Conservation (phyloP, 1,284 basidiomycete species). For the Tilletia indica region DNA sequence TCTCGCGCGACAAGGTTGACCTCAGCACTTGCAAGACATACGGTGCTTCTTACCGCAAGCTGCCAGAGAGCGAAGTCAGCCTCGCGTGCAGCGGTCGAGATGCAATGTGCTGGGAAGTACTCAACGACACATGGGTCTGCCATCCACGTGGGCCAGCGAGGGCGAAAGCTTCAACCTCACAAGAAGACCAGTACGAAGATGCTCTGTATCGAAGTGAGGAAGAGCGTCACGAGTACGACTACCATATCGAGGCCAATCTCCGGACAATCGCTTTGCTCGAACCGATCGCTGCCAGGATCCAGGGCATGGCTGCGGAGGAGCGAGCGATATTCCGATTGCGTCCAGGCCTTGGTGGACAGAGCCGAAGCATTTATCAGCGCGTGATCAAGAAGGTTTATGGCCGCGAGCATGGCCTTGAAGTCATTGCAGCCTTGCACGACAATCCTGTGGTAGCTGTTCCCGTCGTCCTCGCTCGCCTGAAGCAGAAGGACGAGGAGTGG, state of each 20-base stretch:
- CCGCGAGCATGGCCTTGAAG: slow-evolving; percentile 74
- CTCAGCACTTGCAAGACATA: slow-evolving; percentile 56
- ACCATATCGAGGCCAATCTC: slow-evolving; percentile 86
- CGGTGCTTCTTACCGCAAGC: slow-evolving; percentile 88
- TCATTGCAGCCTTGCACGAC: slow-evolving; percentile 88
- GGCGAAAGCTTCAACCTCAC: slow-evolving; percentile 91
- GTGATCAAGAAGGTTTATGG: slow-evolving; percentile 96
- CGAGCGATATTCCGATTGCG: slow-evolving; percentile 78
- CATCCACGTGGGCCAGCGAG: slow-evolving; percentile 93
- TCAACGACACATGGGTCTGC: slow-evolving; percentile 71
- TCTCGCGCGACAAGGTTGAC: slow-evolving; percentile 52
- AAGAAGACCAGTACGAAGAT: slow-evolving; percentile 95
- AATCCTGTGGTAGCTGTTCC: slow-evolving; percentile 86
- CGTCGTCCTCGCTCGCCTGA: slow-evolving; percentile 83
- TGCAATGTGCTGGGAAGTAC: slow-evolving; percentile 89
- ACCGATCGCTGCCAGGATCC: slow-evolving; percentile 80
- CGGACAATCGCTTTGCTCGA: slow-evolving; percentile 91
- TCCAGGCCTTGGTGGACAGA: slow-evolving; percentile 82
- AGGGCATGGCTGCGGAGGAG: slow-evolving; percentile 86
- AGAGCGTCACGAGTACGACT: slow-evolving; percentile 97
- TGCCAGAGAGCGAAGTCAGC: slow-evolving; percentile 81
- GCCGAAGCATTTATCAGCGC: slow-evolving; percentile 85
- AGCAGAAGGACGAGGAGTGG: slow-evolving; percentile 97
- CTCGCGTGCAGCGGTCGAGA: slow-evolving; percentile 92
- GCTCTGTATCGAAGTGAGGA: slow-evolving; percentile 95